Evolutionary conservation across 164 flowering plant species (phyloP).

Genomic region (Litsea cubeba): DNA sequence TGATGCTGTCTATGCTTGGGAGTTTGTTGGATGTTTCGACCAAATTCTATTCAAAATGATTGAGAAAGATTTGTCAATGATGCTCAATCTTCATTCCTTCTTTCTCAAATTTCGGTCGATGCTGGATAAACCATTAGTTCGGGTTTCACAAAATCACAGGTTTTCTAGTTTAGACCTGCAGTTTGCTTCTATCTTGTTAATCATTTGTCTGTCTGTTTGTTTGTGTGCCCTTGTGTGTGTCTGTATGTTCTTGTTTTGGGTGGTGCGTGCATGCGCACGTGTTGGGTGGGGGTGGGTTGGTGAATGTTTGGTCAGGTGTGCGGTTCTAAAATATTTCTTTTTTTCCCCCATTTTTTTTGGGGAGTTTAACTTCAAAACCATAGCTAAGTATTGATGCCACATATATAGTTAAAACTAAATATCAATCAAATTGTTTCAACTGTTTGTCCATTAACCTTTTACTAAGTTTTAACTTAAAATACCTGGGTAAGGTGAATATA

Average conservation of each 20-base stretch:
- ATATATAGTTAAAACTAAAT: too few species aligned
- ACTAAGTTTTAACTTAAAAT: too few species aligned
- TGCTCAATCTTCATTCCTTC: constrained; percentile 21
- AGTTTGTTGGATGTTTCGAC: constrained; percentile 12
- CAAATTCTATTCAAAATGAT: constrained; percentile 14
- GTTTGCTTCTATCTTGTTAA: neutral
- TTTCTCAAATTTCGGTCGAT: constrained; percentile 22
- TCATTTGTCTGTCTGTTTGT: too few species aligned
- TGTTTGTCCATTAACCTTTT: too few species aligned
- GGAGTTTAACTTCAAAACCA: too few species aligned
- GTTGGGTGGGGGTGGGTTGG: too few species aligned
- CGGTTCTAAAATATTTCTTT: too few species aligned
- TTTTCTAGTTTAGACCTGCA: neutral
- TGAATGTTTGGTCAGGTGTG: too few species aligned
- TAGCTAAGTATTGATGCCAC: too few species aligned
- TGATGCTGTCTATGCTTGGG: constrained; percentile 23
- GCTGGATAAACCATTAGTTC: constrained; percentile 16
- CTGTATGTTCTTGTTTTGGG: neutral
- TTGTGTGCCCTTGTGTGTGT: neutral
- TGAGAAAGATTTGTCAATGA: constrained; percentile 18
- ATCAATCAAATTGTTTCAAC: too few species aligned
- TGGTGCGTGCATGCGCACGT: neutral
- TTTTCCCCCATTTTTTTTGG: too few species aligned
- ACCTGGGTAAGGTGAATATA: too few species aligned
- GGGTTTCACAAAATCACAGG: constrained; percentile 25